phyloP scores from a whole-genome alignment of 495 filamentous ascomycete genomes.

The Talaromyces nanjingensis region DNA sequence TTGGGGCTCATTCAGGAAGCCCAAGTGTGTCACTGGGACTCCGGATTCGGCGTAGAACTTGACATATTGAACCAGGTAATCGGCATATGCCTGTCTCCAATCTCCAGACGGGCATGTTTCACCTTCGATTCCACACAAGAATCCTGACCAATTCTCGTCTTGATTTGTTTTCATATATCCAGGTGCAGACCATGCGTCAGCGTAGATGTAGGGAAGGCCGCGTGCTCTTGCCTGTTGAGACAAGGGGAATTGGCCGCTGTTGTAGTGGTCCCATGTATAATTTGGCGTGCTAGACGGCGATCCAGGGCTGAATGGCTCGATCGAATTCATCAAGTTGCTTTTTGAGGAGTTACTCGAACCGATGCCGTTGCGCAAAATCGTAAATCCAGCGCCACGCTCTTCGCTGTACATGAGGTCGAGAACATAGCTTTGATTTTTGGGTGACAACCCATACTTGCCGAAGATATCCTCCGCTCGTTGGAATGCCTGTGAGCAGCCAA shows the following conservation, averaged over 20 bases:
- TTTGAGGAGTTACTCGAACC: slow-evolving; percentile 22
- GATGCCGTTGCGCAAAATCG: slow-evolving; percentile 47
- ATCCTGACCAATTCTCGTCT: slow-evolving; percentile 30
- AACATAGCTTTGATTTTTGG: slow-evolving; percentile 26
- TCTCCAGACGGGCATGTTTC: slow-evolving; percentile 39
- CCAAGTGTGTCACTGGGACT: slow-evolving; percentile 42
- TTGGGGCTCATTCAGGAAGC: slow-evolving; percentile 50
- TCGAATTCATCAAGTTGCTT: slow-evolving; percentile 25
- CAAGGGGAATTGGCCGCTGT: slow-evolving; percentile 45
- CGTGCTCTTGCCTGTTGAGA: slow-evolving; percentile 36
- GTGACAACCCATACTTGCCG: slow-evolving; percentile 14
- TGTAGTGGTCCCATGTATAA: slow-evolving; percentile 41
- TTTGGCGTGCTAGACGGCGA: slow-evolving; percentile 24
- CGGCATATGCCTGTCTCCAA: slow-evolving; percentile 49
- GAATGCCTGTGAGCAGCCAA: slow-evolving; percentile 46
- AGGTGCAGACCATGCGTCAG: slow-evolving; percentile 49
- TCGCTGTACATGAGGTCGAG: slow-evolving; percentile 43
- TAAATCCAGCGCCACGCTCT: slow-evolving; percentile 41
- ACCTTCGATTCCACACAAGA: slow-evolving; percentile 41
- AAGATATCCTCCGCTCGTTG: slow-evolving; percentile 26
- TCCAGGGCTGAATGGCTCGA: slow-evolving; percentile 33
- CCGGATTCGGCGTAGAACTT: slow-evolving; percentile 43
- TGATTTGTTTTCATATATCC: slow-evolving; percentile 53
- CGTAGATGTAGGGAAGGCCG: slow-evolving; percentile 41
- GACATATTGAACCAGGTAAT: slow-evolving; percentile 48